Base-by-base conservation (phyloP, 2,329 filamentous ascomycete genomes). In the Teratosphaeria gauchensis region DNA sequence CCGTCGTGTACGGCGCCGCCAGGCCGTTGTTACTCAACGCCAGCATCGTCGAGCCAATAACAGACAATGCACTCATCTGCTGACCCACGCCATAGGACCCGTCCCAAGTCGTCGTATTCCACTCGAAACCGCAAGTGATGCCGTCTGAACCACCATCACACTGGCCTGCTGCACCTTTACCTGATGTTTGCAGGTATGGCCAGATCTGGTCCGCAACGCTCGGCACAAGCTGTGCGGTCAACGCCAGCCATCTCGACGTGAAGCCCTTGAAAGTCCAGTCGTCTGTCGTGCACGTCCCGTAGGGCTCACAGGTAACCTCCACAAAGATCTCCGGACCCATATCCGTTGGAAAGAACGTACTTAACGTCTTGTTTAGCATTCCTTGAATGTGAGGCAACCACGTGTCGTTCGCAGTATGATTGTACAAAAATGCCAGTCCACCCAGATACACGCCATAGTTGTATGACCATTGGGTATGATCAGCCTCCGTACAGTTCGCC, bases 151-250 rank as follows among this genome's bases (percentile, higher is more conserved):
- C 78, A 16, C 79, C 81, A 6, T 73, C 75, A 66, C 83, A 84
- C 42, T 63, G 62, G 2, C 58, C 12, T 67, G 82, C 83, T 2
- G 82, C 83, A 1, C 78, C 80, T 33, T 69, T 64, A 0, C 82
- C 84, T 7, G 80, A 82, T 1, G 77, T 73, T 42, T 75, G 72
- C 2, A 87, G 71, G 31, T 78, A 76, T 0, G 80, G 78, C 68
- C 81, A 76, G 59, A 87, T 76, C 7, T 69, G 65, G 33, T 77
- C 69, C 58, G 73, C 71, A 3, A 80, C 80, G 61, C 78, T 83
- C 0, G 84, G 83, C 0, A 81, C 83, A 58, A 85, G 73, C 64
- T 84, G 79, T 0, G 78, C 77, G 11, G 81, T 77, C 3, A 78
- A 74, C 14, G 81, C 82, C 72, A 80, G 72, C 73, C 75, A 77